Percentiles rank a stretch among this genome's conserved stretches.
phyloP scores from a whole-genome alignment of 2,329 filamentous ascomycete species.

The Fusarium tjaetaba region DNA sequence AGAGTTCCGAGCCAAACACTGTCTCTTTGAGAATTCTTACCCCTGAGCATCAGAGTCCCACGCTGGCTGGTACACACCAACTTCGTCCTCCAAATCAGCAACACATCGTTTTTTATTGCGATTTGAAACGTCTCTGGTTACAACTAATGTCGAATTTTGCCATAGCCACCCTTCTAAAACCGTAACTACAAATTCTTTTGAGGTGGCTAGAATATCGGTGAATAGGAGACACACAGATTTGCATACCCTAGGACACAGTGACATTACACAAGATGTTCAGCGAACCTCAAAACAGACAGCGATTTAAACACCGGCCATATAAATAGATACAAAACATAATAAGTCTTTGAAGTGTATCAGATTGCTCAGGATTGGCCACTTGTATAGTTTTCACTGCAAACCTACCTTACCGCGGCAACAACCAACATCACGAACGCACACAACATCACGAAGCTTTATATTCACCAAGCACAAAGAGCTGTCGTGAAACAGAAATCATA shows the following conservation, averaged over 20 bases:
- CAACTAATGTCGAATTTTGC: neutral
- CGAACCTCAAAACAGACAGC: neutral
- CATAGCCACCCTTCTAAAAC: neutral
- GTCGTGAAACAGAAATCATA: conserved; percentile 5
- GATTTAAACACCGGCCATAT: neutral
- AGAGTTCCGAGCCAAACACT: neutral
- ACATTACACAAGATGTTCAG: neutral
- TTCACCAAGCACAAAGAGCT: neutral
- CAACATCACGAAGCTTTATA: neutral
- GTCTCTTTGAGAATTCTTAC: neutral
- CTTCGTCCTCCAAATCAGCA: neutral
- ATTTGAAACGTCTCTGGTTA: neutral
- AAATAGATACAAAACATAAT: neutral
- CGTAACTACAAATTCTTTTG: neutral
- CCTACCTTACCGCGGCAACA: neutral
- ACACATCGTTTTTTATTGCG: neutral
- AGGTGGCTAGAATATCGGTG: neutral
- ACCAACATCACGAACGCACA: neutral
- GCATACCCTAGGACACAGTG: neutral
- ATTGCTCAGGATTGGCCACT: neutral
- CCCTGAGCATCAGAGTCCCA: neutral
- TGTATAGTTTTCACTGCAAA: neutral
- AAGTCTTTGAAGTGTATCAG: neutral
- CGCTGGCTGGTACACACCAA: neutral
- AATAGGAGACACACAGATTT: neutral